Percentiles rank a stretch among this genome's conserved stretches.
Conservation (phyloP, 169 alveolate genomes). For the Eimeria brunetti region DNA sequence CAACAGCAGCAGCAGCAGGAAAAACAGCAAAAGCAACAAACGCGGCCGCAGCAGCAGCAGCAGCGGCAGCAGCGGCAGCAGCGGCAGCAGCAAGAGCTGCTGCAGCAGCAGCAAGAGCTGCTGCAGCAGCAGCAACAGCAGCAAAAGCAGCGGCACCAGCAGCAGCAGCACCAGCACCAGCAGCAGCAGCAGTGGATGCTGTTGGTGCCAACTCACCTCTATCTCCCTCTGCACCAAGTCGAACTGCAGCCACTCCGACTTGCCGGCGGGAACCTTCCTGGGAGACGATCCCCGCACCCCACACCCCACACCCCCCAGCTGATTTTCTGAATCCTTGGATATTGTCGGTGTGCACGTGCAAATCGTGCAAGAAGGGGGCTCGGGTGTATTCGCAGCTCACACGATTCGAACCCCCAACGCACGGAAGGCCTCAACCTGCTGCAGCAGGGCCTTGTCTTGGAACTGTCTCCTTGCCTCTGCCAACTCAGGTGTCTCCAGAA, state of each 20-base stretch:
- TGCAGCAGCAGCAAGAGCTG: no score
- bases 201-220: neutral
- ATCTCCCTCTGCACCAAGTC: slow-evolving; percentile 44
- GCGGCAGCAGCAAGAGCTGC: no score
- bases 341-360: neutral
- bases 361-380: neutral
- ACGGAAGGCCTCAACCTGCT: slow-evolving; percentile 51
- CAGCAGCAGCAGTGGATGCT: neutral
- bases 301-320: neutral
- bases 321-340: neutral
- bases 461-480: slow-evolving; percentile 10
- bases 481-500: neutral
- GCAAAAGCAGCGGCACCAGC: neutral
- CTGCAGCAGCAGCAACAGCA: no score
- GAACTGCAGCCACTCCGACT: slow-evolving; percentile 55
- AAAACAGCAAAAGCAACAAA: no score
- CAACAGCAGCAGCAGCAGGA: no score
- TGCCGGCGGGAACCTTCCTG: slow-evolving; percentile 65
- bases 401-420: slow-evolving; percentile 59
- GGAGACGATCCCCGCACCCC: neutral
- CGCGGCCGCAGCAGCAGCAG: no score
- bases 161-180: neutral
- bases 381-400: neutral
- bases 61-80: no score
- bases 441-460: neutral